Conservation (phyloP, 1,284 basidiomycete genomes). For the Afroboletus lepidellus region DNA sequence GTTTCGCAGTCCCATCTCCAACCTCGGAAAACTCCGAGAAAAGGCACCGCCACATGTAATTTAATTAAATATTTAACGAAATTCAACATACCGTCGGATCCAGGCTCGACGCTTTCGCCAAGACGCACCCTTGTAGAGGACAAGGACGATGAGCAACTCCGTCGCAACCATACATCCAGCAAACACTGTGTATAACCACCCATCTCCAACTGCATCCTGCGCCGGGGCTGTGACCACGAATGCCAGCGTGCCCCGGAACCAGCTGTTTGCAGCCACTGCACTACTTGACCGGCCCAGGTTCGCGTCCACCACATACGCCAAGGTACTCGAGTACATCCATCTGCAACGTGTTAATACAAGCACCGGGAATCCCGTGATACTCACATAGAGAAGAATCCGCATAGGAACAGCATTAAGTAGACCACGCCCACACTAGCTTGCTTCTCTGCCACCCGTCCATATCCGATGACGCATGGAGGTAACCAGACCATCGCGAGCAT, state of each 20-base stretch:
- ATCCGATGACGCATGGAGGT: slow-evolving; percentile 61
- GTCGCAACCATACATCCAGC: slow-evolving; percentile 57
- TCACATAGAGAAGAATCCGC: slow-evolving; percentile 72
- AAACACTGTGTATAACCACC: slow-evolving; percentile 76
- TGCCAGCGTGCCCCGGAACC: slow-evolving; percentile 66
- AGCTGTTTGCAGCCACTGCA: slow-evolving; percentile 70
- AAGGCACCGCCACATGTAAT: slow-evolving; percentile 21
- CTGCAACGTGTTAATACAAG: slow-evolving; percentile 36
- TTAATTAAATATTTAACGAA: slow-evolving; percentile 16
- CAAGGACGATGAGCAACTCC: slow-evolving; percentile 52
- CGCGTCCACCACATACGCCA: slow-evolving; percentile 77
- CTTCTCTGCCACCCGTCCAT: slow-evolving; percentile 74
- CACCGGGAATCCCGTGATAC: slow-evolving; percentile 24
- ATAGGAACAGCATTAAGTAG: slow-evolving; percentile 60
- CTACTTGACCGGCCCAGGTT: slow-evolving; percentile 71
- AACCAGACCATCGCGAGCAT: slow-evolving; percentile 53
- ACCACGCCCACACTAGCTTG: slow-evolving; percentile 63
- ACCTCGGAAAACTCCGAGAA: slow-evolving; percentile 21
- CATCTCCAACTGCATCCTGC: slow-evolving; percentile 61
- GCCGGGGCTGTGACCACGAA: slow-evolving; percentile 68
- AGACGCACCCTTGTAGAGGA: slow-evolving; percentile 44
- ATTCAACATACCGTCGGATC: not conserved
- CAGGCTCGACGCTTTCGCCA: slow-evolving; percentile 40
- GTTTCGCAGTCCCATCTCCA: slow-evolving; percentile 28
- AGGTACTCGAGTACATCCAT: slow-evolving; percentile 67